A percentile compares a stretch with the other conserved stretches of the same genome.
phyloP scores from a whole-genome alignment of 176 grass and related monocot genomes.

The Aechmea fasciata region DNA sequence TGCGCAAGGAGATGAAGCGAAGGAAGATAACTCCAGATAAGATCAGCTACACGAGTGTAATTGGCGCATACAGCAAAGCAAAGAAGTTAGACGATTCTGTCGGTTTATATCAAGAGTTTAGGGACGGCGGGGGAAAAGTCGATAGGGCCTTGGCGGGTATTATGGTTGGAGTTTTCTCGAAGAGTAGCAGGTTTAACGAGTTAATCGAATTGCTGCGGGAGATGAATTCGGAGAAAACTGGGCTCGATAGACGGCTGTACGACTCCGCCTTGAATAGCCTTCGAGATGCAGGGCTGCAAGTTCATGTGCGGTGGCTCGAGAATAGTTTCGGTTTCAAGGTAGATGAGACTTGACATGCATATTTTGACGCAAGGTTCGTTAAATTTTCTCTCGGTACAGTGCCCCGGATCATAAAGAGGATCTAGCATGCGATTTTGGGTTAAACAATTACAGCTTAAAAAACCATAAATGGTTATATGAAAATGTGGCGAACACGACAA shows the following conservation, averaged over 20 bases:
- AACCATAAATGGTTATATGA: too few species aligned
- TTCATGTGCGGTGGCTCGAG: slow-evolving; percentile 61
- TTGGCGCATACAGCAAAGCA: slow-evolving; percentile 58
- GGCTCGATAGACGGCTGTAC: slow-evolving; percentile 57
- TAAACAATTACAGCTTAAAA: too few species aligned
- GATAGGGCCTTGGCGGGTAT: slow-evolving; percentile 61
- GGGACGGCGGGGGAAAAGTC: slow-evolving; percentile 41
- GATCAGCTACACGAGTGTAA: slow-evolving; percentile 67
- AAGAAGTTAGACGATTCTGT: slow-evolving; percentile 59
- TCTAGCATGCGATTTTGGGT: too few species aligned
- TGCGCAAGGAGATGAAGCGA: slow-evolving; percentile 80
- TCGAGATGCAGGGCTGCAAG: slow-evolving; percentile 54
- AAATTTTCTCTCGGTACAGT: too few species aligned
- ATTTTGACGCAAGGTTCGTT: too few species aligned
- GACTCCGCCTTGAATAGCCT: slow-evolving; percentile 52
- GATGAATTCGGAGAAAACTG: slow-evolving; percentile 32
- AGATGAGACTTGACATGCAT: slow-evolving; percentile 51
- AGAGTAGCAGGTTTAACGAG: slow-evolving; percentile 53
- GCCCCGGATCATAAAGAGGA: too few species aligned
- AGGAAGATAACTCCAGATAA: slow-evolving; percentile 50
- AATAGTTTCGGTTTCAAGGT: slow-evolving; percentile 50
- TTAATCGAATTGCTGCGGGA: slow-evolving; percentile 60
- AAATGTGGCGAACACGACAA: too few species aligned
- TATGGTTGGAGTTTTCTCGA: slow-evolving; percentile 72
- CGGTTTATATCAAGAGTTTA: slow-evolving; percentile 58